A percentile compares a stretch with the other conserved stretches of the same genome.
Conservation (phyloP, 305 asterid genomes). For the Salvia sclarea region DNA sequence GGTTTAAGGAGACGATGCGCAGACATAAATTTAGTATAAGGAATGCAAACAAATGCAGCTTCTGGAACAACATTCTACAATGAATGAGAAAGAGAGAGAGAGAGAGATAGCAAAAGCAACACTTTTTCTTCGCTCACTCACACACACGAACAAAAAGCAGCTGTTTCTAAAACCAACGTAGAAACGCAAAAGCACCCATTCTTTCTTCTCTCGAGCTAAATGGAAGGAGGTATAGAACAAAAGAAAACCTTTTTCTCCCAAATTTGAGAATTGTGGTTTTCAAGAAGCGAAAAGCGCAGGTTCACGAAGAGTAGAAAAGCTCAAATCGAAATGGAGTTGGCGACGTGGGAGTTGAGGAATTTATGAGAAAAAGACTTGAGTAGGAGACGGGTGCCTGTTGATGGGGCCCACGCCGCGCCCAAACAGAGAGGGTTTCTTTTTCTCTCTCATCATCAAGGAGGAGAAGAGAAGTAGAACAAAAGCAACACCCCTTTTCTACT, state of each 20-base stretch:
- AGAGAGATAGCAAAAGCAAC: conserved; percentile 8
- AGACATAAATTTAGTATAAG: conserved; percentile 34
- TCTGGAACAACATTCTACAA: conserved; percentile 36
- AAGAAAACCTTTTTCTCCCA: not conserved
- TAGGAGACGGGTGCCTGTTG: conserved; percentile 37
- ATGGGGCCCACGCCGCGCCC: conserved; percentile 55
- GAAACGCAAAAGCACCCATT: conserved; percentile 10
- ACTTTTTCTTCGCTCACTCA: conserved; percentile 5
- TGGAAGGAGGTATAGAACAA: no score
- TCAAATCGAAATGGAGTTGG: conserved; percentile 36
- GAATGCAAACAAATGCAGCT: conserved; percentile 33
- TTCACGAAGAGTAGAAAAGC: conserved; percentile 21
- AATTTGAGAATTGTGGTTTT: conserved; percentile 4
- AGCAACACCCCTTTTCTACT: conserved; percentile 43
- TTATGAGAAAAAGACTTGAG: conserved; percentile 58
- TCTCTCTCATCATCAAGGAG: conserved; percentile 21
- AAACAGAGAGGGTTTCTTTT: conserved; percentile 28
- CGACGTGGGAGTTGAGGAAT: conserved; percentile 50
- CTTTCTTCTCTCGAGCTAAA: no score
- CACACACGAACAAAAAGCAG: conserved; percentile 3
- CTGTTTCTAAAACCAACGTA: not conserved
- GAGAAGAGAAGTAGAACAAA: conserved; percentile 51
- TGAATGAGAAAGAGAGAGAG: no score
- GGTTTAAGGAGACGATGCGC: conserved; percentile 38
- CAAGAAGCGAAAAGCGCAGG: no score